phyloP scores from a whole-genome alignment of 345 rosid species.

The Heritiera littoralis region DNA sequence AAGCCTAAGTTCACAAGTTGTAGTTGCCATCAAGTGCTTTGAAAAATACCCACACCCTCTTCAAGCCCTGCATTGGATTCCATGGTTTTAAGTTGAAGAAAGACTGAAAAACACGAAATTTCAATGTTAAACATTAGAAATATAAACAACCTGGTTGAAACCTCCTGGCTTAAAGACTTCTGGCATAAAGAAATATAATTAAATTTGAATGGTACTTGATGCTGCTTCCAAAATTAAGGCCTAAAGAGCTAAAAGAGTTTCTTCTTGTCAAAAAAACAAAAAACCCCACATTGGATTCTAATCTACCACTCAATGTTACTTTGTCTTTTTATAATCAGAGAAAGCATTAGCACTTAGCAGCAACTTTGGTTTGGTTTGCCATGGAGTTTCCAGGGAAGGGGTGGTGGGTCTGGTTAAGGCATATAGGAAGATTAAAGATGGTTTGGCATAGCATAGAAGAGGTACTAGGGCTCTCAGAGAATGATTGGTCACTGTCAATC shows the following conservation, averaged over 20 bases:
- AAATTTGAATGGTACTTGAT: neutral
- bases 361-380: constrained; percentile 17
- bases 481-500: constrained; percentile 18
- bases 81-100: neutral
- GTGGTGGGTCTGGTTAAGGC: constrained; percentile 26
- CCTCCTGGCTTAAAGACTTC: neutral
- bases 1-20: constrained; percentile 18
- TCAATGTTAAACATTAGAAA: neutral
- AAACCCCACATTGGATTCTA: constrained; percentile 64
- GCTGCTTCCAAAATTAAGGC: neutral
- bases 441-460: constrained; percentile 26
- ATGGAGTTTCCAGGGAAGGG: constrained; percentile 2
- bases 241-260: neutral
- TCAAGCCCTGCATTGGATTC: neutral
- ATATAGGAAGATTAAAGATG: constrained; percentile 19
- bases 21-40: constrained; percentile 31
- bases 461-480: neutral
- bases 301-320: constrained; percentile 31
- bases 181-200: neutral
- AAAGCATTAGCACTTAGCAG: constrained; percentile 19
- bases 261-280: constrained; percentile 25
- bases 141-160: neutral
- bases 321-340: constrained; percentile 33
- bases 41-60: neutral
- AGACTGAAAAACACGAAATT: neutral